phyloP scores from a whole-genome alignment of 2,329 filamentous ascomycete species.

The Cercospora sesami region DNA sequence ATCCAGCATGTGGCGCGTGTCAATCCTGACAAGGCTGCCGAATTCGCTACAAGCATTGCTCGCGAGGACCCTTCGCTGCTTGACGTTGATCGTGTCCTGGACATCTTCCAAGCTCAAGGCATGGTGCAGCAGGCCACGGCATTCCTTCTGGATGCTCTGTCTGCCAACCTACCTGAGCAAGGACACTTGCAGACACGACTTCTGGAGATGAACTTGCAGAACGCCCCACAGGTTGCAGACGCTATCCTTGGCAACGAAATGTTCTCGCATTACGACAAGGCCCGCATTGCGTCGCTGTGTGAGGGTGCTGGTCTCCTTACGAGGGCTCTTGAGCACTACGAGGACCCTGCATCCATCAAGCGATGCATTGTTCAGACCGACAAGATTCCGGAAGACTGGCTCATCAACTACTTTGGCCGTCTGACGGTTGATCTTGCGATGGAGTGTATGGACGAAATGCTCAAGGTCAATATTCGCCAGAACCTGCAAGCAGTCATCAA shows the following conservation, averaged over 20 bases:
- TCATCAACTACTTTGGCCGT: slow-evolving; percentile 88
- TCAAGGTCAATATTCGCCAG: slow-evolving; percentile 93
- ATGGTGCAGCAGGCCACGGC: slow-evolving; percentile 97
- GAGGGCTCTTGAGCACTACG: slow-evolving; percentile 84
- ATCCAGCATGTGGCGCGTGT: slow-evolving; percentile 79
- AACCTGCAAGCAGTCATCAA: slow-evolving; percentile 94
- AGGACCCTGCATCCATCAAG: slow-evolving; percentile 87
- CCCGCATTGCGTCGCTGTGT: slow-evolving; percentile 83
- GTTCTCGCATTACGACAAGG: slow-evolving; percentile 95
- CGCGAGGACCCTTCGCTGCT: slow-evolving; percentile 86
- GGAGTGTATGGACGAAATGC: slow-evolving; percentile 93
- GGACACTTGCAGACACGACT: slow-evolving; percentile 90
- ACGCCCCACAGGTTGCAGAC: slow-evolving; percentile 95
- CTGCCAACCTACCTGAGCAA: slow-evolving; percentile 92
- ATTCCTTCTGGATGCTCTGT: slow-evolving; percentile 93
- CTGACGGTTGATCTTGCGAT: slow-evolving; percentile 93
- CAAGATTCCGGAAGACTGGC: slow-evolving; percentile 86
- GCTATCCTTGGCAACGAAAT: slow-evolving; percentile 97
- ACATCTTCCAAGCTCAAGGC: slow-evolving; percentile 96
- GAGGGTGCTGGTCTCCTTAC: slow-evolving; percentile 80
- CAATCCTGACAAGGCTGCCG: slow-evolving; percentile 80
- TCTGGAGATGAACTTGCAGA: slow-evolving; percentile 95
- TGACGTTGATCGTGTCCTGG: slow-evolving; percentile 90
- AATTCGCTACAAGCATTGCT: slow-evolving; percentile 89
- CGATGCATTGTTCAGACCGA: slow-evolving; percentile 82